Base-by-base conservation (phyloP, 805 yeast species). In the Cyberlindnera saturnus region DNA sequence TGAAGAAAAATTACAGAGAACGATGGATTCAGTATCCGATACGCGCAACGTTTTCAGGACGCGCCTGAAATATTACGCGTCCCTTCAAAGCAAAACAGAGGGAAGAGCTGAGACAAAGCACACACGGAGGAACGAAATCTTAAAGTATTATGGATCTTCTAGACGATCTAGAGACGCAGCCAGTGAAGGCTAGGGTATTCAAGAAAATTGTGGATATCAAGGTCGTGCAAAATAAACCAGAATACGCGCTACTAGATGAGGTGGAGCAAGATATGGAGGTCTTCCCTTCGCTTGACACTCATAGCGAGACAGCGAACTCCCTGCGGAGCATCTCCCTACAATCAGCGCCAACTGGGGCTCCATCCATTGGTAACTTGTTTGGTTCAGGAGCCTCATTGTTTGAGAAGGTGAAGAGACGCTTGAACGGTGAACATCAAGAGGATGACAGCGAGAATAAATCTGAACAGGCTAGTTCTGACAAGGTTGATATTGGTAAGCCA, bases 151-250 rank as follows among this genome's bases (percentile, higher is more conserved):
- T 56, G 60, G 60, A 56, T 10, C 30, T 56, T 23, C 30, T 55
- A 3, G 57, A 53, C 16, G 47, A 45, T 4, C 38, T 57, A 13
- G 60, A 57, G 8, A 32, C 46, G 2, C 45, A 32, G 28, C 45
- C 49, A 3, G 46, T 40, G 17, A 49, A 38, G 39, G 37, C 46
- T 7, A 54, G 40, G 37, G 56, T 58, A 0, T 57, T 56, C 43
- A 47, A 44, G 32, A 57, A 52, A 34, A 17, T 36, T n/a, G 35
- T 57, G 5, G 41, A 42, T 32, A 44, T 49, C 14, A 32, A 37
- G 3, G 42, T 35, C 6, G 32, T 38, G 10, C 42, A 32, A 15
- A 41, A 41, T 31, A n/a, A 20, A 15, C 39, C 26, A 8, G 34
- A 34, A 8, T 20, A 29, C 15, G 36, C 15, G 34, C 9, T 16